phyloP scores from a whole-genome alignment of 257 asterid species.

The Cordia subcordata region DNA sequence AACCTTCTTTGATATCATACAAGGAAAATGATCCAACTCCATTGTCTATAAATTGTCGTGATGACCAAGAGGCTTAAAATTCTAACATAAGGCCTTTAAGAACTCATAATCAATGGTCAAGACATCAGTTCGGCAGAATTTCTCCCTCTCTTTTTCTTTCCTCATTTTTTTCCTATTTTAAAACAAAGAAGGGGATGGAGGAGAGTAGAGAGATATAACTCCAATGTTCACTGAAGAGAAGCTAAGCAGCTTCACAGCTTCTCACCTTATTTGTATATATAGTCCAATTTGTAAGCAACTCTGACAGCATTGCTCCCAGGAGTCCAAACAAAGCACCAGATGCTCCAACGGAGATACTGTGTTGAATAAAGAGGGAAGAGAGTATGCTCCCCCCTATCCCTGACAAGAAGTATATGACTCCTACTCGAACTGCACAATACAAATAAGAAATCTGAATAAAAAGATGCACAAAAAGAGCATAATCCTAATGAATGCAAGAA shows the following conservation, averaged over 20 bases:
- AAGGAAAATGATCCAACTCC: not conserved
- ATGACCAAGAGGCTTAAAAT: too few species aligned
- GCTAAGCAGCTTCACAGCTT: not conserved
- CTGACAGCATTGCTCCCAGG: slow-evolving; percentile 96
- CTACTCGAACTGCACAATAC: slow-evolving; percentile 64
- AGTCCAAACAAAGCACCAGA: slow-evolving; percentile 99
- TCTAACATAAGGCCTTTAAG: too few species aligned
- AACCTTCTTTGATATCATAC: not conserved
- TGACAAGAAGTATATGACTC: slow-evolving; percentile 64
- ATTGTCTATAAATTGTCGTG: too few species aligned
- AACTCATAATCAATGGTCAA: not conserved
- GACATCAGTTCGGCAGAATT: not conserved
- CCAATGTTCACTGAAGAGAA: not conserved
- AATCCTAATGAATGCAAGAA: not conserved
- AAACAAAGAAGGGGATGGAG: not conserved
- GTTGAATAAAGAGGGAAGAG: slow-evolving; percentile 73
- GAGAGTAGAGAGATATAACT: not conserved
- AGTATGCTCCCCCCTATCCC: slow-evolving; percentile 89
- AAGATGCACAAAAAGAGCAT: not conserved
- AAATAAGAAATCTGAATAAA: slow-evolving; percentile 10
- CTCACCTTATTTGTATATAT: slow-evolving; percentile 87
- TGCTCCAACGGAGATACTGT: slow-evolving; percentile 90
- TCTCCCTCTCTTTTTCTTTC: not conserved
- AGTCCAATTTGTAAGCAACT: slow-evolving; percentile 90
- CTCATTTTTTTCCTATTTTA: not conserved